These are phyloP conservation scores for Cercophora newfieldiana DNA, from an alignment of 495 filamentous ascomycete species.

Conservation along the genomic window DNA sequence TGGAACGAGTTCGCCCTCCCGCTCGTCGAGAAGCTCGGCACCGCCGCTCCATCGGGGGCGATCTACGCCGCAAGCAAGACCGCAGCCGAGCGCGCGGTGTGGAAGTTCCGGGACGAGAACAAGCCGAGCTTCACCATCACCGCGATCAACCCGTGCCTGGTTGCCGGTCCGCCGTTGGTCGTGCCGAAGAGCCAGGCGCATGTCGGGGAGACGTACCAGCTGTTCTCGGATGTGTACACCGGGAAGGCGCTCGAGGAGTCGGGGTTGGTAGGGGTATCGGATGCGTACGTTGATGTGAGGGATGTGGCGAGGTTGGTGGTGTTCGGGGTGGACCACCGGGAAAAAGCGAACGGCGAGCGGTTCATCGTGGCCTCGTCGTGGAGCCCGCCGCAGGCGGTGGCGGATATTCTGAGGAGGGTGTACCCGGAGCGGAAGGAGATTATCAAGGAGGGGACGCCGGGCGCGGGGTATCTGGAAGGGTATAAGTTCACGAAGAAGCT, in stretches of 20 bases:
- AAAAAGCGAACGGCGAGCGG: slow-evolving; percentile 37
- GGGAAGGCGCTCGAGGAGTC: slow-evolving; percentile 21
- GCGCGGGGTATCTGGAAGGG: slow-evolving; percentile 35
- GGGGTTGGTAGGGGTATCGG: slow-evolving; percentile 14
- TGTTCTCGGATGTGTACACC: slow-evolving; percentile 28
- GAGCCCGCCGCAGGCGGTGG: slow-evolving; percentile 37
- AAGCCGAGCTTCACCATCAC: slow-evolving; percentile 52
- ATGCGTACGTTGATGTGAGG: slow-evolving; percentile 43
- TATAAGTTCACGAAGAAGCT: slow-evolving; percentile 19
- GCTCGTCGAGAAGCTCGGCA: slow-evolving; percentile 28
- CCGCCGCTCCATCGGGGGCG: slow-evolving; percentile 28
- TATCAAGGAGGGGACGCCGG: slow-evolving; percentile 40
- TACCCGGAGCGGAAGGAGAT: slow-evolving; percentile 37
- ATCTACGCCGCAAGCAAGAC: slow-evolving; percentile 59
- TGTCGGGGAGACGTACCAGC: slow-evolving; percentile 22
- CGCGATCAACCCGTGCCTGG: slow-evolving; percentile 48
- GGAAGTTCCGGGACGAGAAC: slow-evolving; percentile 53
- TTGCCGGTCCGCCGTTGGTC: slow-evolving; percentile 35
- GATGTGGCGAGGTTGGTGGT: slow-evolving; percentile 45
- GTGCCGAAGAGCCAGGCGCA: slow-evolving; percentile 18
- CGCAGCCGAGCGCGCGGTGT: slow-evolving; percentile 52
- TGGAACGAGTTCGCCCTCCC: slow-evolving; percentile 44
- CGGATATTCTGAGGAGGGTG: slow-evolving; percentile 39
- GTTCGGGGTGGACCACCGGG: slow-evolving; percentile 38
- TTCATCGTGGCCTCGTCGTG: slow-evolving; percentile 33